Conservation (phyloP, 768 basidiomycete genomes). For the Leccinellum rugosiceps region DNA sequence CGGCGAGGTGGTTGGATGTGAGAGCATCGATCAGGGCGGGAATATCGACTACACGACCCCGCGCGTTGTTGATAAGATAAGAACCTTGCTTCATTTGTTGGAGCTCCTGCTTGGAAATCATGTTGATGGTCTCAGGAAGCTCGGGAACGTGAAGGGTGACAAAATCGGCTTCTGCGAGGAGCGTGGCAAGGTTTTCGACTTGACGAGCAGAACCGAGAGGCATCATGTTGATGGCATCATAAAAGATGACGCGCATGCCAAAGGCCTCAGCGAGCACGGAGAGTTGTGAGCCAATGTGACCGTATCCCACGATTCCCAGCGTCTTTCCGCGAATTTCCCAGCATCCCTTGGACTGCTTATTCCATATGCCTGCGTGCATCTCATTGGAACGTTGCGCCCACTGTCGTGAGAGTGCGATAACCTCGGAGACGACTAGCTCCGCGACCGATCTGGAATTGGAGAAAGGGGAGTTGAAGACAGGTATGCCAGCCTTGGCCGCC, state of each 20-base stretch:
- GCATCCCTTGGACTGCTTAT: constrained; percentile 97
- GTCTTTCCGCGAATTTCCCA: constrained; percentile 99
- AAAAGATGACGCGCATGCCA: constrained; percentile 93
- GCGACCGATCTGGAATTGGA: constrained; percentile 99
- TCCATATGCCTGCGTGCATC: constrained; percentile 90
- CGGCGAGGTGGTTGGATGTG: constrained; percentile 84
- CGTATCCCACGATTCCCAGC: constrained; percentile 96
- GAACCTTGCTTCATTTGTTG: constrained; percentile 91
- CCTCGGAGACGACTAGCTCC: constrained; percentile 92
- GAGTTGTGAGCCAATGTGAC: constrained; percentile 96
- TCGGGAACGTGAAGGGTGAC: constrained; percentile 97
- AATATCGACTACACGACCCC: constrained; percentile 93
- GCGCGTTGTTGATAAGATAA: constrained; percentile 97
- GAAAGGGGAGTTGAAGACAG: constrained; percentile 99
- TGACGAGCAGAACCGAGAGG: constrained; percentile 92
- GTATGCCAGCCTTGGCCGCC: constrained; percentile 85
- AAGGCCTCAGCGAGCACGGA: constrained; percentile 96
- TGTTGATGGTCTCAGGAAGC: constrained; percentile 90
- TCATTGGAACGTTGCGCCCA: constrained; percentile 86
- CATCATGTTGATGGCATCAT: constrained; percentile 97
- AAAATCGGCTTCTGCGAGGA: constrained; percentile 84
- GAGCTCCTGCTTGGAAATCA: constrained; percentile 79
- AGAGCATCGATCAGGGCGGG: constrained; percentile 82
- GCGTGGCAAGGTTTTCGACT: constrained; percentile 69
- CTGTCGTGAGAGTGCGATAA: constrained; percentile 92